A percentile compares a stretch with the other conserved stretches of the same genome.
Evolutionary conservation across 768 basidiomycete genomes (phyloP).

Genomic region (Tricholomella constricta): DNA sequence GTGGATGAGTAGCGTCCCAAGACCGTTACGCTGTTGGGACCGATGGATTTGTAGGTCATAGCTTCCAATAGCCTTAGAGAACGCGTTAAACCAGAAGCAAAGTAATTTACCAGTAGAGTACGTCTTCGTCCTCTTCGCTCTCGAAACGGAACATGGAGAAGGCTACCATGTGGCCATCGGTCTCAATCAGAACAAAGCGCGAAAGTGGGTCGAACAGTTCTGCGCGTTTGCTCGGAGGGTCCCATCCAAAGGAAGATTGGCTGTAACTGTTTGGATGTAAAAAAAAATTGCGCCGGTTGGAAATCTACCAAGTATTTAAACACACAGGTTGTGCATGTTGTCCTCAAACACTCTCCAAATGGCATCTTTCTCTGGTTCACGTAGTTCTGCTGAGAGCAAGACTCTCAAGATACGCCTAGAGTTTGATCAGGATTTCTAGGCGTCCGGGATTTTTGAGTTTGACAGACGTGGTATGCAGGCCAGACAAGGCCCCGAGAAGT

Average conservation of each 20-base stretch:
- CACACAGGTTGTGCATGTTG: constrained; percentile 59
- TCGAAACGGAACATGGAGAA: constrained; percentile 77
- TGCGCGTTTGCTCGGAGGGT: constrained; percentile 51
- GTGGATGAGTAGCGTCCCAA: constrained; percentile 58
- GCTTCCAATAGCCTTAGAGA: constrained; percentile 35
- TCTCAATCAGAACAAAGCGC: constrained; percentile 57
- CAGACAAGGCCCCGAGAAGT: constrained; percentile 8
- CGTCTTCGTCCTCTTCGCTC: constrained; percentile 54
- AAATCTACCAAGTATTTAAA: background rate
- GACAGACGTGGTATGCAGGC: constrained; percentile 10
- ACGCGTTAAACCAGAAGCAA: background rate
- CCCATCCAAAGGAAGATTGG: constrained; percentile 66
- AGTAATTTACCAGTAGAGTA: constrained; percentile 67
- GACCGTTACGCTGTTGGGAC: constrained; percentile 47
- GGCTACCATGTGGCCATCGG: constrained; percentile 31
- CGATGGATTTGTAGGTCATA: constrained; percentile 74
- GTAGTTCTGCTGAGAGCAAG: constrained; percentile 33
- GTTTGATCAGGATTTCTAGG: background rate
- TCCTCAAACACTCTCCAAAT: constrained; percentile 56
- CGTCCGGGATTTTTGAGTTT: background rate
- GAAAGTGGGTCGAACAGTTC: constrained; percentile 64
- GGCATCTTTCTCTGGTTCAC: constrained; percentile 34
- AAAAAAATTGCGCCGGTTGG: background rate
- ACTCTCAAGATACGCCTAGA: constrained; percentile 18
- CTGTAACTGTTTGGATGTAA: constrained; percentile 42